Base-by-base conservation (phyloP, 1,139 yeast species). In the Lodderomyces beijingensis region DNA sequence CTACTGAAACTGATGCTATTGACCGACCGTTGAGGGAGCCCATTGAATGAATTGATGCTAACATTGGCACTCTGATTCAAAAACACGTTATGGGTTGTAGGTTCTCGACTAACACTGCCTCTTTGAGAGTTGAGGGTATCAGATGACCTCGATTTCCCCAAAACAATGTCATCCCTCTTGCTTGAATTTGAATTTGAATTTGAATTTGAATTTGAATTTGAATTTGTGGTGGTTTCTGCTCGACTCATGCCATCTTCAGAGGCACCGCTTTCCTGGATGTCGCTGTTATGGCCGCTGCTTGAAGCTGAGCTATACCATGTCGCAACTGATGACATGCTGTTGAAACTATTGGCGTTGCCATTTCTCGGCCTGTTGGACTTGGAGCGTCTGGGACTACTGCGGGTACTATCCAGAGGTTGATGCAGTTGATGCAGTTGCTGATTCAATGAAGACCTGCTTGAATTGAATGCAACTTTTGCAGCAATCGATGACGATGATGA, bases 1-100 rank as follows among this genome's bases (percentile, higher is more conserved):
- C 68, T 50, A 41, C 61, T 62, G 37, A 62, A 62, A 37, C 58
- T 57, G 10, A 62, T 56, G 25, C 45, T 43, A 27, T 33, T 37
- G 3, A 41, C 34, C 52, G 30, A 28, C 17, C 21, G 30, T 33
- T 34, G 34, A 25, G 28, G 17, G 34, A 37, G 8, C 37, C 37
- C 5, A 13, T 26, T n/a, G n/a, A 9, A n/a, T 19, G 22, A 19
- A 23, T 31, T 36, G 24, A 29, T 17, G 15, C 40, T 34, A n/a
- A 13, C 13, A 23, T 36, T 39, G 5, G 24, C 26, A 15, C 28
- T 28, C 9, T 20, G 22, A 25, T 38, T 31, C 8, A 20, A 17
- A 13, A 26, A 30, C 11, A 30, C 17, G 22, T 18, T 25, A 17
- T 21, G 25, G 6, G 15, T 19, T 10, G 18, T 25, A 24, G 25